phyloP scores from a whole-genome alignment of 768 basidiomycete species.

The Trametes gibbosa region DNA sequence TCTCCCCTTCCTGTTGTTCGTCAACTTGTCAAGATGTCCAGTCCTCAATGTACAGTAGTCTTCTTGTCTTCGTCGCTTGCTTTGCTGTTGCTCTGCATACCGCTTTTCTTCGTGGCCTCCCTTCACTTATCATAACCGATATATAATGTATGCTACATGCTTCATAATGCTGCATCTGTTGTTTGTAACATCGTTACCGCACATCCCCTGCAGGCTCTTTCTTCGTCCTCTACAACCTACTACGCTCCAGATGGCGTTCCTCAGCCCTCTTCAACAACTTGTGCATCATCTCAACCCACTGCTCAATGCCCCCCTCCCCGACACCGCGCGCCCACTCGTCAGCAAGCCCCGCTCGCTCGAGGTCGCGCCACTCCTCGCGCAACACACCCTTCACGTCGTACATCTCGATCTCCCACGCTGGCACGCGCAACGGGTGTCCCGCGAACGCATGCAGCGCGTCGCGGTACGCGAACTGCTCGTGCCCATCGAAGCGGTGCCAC shows the following conservation, averaged over 20 bases:
- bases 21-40: background rate
- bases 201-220: background rate
- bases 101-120: background rate
- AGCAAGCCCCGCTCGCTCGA: constrained; percentile 57
- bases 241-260: constrained; percentile 19
- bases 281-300: constrained; percentile 58
- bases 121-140: background rate
- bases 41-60: background rate
- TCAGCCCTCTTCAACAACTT: constrained; percentile 33
- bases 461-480: constrained; percentile 68
- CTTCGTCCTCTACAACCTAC: constrained; percentile 1
- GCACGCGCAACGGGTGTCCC: constrained; percentile 36
- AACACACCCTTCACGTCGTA: constrained; percentile 48
- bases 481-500: constrained; percentile 52
- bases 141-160: constrained; percentile 1
- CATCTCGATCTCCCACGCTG: constrained; percentile 57
- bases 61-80: background rate
- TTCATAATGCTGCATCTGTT: background rate
- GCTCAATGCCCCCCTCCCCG: constrained; percentile 51
- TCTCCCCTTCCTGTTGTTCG: background rate
- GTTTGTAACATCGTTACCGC: background rate
- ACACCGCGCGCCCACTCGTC: constrained; percentile 60
- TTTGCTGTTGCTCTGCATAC: background rate
- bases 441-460: constrained; percentile 49
- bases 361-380: constrained; percentile 53